A percentile compares a stretch with the other conserved stretches of the same genome.
Evolutionary conservation across 306 rosid genomes (phyloP).

Genomic region (Hippophae gyantsensis): DNA sequence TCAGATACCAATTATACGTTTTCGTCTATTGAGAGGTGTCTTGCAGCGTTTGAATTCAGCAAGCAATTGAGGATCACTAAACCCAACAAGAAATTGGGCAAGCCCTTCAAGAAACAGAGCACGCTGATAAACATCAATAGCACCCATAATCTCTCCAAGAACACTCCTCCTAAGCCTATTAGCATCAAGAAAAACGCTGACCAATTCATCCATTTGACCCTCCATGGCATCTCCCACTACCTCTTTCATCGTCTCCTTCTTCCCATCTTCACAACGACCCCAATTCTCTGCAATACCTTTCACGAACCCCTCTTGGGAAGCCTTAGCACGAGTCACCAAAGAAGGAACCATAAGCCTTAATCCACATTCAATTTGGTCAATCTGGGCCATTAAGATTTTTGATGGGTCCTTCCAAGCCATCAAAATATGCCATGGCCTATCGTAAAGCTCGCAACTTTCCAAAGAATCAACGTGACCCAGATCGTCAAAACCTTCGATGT

Average conservation of each 20-base stretch:
- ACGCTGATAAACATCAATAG: conserved; percentile 38
- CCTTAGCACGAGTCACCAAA: conserved; percentile 23
- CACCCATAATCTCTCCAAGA: conserved; percentile 43
- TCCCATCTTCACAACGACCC: conserved; percentile 18
- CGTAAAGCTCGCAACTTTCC: conserved; percentile 2
- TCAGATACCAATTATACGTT: conserved; percentile 1
- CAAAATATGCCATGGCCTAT: conserved; percentile 45
- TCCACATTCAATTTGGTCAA: conserved; percentile 55
- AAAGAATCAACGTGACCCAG: not conserved
- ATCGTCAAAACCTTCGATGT: not conserved
- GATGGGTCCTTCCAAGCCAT: conserved; percentile 48
- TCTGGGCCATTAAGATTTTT: conserved; percentile 12
- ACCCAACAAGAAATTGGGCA: conserved; percentile 55
- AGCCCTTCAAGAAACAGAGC: conserved; percentile 58
- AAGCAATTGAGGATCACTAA: conserved; percentile 35
- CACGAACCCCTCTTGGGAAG: conserved; percentile 36
- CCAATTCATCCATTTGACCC: conserved; percentile 48
- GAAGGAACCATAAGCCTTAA: conserved; percentile 50
- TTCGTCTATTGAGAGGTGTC: conserved; percentile 2
- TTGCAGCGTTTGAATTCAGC: conserved; percentile 21
- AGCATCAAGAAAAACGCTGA: conserved; percentile 46
- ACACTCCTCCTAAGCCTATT: conserved; percentile 58
- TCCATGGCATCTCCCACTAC: conserved; percentile 27
- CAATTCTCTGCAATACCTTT: conserved; percentile 31
- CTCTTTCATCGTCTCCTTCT: conserved; percentile 17